These are phyloP conservation scores for Penicillium salamii DNA, from an alignment of 495 filamentous ascomycete species.

Conservation along the genomic window DNA sequence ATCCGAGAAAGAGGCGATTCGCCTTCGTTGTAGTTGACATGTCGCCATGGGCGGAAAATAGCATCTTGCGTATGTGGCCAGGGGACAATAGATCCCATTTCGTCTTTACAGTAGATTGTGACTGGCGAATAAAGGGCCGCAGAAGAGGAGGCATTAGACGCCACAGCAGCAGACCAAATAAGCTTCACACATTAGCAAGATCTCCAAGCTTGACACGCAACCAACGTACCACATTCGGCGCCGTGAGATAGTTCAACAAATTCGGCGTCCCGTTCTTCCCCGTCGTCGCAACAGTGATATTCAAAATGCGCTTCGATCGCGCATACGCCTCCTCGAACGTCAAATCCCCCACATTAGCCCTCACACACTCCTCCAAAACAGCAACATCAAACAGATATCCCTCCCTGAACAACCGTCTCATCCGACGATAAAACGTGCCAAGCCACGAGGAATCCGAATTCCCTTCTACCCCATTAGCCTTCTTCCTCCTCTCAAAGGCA, in stretches of 20 bases:
- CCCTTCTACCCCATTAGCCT: slow-evolving; percentile 5
- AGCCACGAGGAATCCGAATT: slow-evolving; percentile 40
- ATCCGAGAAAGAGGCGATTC: slow-evolving; percentile 81
- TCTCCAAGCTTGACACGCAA: background rate
- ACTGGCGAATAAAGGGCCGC: slow-evolving; percentile 61
- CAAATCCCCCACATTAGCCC: slow-evolving; percentile 80
- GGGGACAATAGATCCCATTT: slow-evolving; percentile 71
- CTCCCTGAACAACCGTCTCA: slow-evolving; percentile 63
- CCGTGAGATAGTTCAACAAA: slow-evolving; percentile 88
- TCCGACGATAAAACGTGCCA: slow-evolving; percentile 57
- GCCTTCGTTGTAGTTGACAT: slow-evolving; percentile 66
- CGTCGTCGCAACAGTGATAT: slow-evolving; percentile 82
- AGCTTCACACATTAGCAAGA: slow-evolving; percentile 43
- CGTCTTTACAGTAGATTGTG: slow-evolving; percentile 78
- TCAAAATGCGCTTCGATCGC: slow-evolving; percentile 80
- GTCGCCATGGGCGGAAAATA: slow-evolving; percentile 66
- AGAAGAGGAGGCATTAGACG: slow-evolving; percentile 78
- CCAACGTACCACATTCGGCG: slow-evolving; percentile 81
- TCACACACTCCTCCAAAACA: slow-evolving; percentile 81
- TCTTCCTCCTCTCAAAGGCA: slow-evolving; percentile 58
- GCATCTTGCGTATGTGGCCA: slow-evolving; percentile 70
- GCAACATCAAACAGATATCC: slow-evolving; percentile 83
- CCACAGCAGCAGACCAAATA: slow-evolving; percentile 90
- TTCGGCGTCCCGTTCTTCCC: slow-evolving; percentile 76
- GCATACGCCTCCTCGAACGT: slow-evolving; percentile 94